Percentiles rank a stretch among this genome's conserved stretches.
phyloP scores from a whole-genome alignment of 139 green algal genomes.

The Pseudopediastrum boryanum region DNA sequence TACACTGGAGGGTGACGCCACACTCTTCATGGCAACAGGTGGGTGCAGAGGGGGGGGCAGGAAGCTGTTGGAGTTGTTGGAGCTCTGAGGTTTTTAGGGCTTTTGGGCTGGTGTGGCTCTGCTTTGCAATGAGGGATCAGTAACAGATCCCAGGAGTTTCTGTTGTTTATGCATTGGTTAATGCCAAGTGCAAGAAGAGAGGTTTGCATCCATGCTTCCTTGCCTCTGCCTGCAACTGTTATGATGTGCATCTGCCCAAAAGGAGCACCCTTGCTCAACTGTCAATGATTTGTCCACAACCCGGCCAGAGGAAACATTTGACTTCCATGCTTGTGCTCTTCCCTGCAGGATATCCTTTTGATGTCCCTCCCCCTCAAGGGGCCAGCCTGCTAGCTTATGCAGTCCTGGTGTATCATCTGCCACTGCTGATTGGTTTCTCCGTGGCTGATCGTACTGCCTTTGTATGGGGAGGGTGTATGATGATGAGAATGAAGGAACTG shows the following conservation, averaged over 20 bases:
- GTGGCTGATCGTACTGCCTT: conserved; percentile 63
- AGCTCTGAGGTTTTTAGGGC: too few species aligned
- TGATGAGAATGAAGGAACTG: conserved; percentile 71
- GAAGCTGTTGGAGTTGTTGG: too few species aligned
- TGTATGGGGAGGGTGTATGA: conserved; percentile 93
- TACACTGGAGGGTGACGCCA: conserved; percentile 61
- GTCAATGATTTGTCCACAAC: background rate
- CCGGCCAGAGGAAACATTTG: background rate
- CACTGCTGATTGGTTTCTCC: conserved; percentile 83
- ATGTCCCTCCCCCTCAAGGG: conserved; percentile 58
- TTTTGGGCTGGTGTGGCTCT: too few species aligned
- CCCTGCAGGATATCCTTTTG: conserved; percentile 87
- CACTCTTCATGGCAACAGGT: conserved; percentile 82
- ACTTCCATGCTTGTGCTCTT: background rate
- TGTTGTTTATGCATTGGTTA: too few species aligned
- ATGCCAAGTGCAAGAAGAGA: too few species aligned
- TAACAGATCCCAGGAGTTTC: too few species aligned
- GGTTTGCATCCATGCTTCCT: too few species aligned
- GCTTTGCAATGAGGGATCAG: too few species aligned
- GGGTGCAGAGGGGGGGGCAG: too few species aligned
- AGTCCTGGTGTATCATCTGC: conserved; percentile 78
- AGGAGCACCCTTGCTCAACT: background rate
- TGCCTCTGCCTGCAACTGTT: background rate
- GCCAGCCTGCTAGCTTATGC: conserved; percentile 59
- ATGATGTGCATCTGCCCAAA: background rate